These are phyloP conservation scores for Didymosphaeria variabile DNA, from an alignment of 2,329 filamentous ascomycete genomes.

Conservation along the genomic window DNA sequence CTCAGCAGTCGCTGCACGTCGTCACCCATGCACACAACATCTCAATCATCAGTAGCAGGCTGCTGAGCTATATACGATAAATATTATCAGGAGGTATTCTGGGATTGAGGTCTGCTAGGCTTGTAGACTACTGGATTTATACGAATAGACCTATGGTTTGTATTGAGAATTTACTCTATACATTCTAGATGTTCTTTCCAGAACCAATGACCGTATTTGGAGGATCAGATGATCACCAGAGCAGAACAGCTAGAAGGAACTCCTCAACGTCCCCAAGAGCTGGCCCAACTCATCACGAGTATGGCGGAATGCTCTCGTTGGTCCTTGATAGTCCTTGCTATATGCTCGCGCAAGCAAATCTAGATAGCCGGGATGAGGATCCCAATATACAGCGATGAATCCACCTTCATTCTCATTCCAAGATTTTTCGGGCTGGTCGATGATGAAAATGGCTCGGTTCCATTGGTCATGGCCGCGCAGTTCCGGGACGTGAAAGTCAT, in stretches of 20 bases:
- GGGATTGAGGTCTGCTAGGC: too few relatives aligned
- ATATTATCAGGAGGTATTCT: too few relatives aligned
- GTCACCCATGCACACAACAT: too few relatives aligned
- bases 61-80: too few relatives aligned
- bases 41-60: too few relatives aligned
- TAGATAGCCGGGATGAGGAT: constrained; percentile 8
- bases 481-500: constrained; percentile 17
- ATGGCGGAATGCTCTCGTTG: constrained; percentile 15
- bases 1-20: too few relatives aligned
- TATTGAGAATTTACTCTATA: too few relatives aligned
- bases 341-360: constrained; percentile 11
- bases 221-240: background rate
- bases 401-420: constrained; percentile 21
- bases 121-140: too few relatives aligned
- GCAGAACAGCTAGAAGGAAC: constrained; percentile 12
- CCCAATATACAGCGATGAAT: constrained; percentile 26
- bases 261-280: constrained; percentile 16
- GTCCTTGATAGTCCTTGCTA: constrained; percentile 14
- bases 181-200: too few relatives aligned
- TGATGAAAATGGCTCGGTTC: constrained; percentile 19
- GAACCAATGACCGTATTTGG: too few relatives aligned
- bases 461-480: constrained; percentile 14
- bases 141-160: too few relatives aligned
- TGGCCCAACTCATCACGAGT: constrained; percentile 18
- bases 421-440: constrained; percentile 18